Evolutionary conservation across 2,329 filamentous ascomycete genomes (phyloP), one percentile per base, ranked within the genome.

Genomic region (Sporothrix inflata): DNA sequence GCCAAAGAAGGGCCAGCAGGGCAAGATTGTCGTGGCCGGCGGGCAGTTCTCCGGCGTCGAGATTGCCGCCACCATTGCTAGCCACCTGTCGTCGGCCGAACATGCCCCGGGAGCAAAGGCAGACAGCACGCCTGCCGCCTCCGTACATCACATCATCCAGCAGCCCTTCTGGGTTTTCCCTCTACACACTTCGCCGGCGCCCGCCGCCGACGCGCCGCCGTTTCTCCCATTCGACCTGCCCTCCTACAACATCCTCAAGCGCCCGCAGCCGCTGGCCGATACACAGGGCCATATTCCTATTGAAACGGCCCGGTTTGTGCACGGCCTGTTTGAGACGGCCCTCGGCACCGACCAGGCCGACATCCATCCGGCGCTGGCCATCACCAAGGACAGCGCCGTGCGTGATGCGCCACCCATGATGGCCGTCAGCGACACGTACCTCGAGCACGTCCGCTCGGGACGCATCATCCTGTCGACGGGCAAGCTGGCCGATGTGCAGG

Each of bases 21-120:
- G 88, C 21, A 92, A 90, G 77, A 89, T 96, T 19, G 84, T 94
- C 0, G 84, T 97, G 0, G 88, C 94, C 0, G 93, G 93, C 0
- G 93, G 92, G 0, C 92, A 94, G 76, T 94, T 96, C 86, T 95
- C 92, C 1, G 93, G 92, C 0, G 88, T 92, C 5, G 93, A 97
- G 82, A 91, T 91, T 66, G 91, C 92, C 0, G 90, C 89, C 11
- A 89, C 90, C 1, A 87, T 94, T 67, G 92, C 92, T 12, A 85
- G 89, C 4, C 89, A 94, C 74, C 80, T 95, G 1, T 94, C 92
- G 0, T 89, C 89, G 6, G 86, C 86, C 2, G 80, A 81, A 14
- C 83, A 91, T 78, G 86, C 87, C 0, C 87, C 89, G 0, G 70
- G 53, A 11, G 34, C 60, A 4, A 83, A 45, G n/a, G 1, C 76